phyloP scores from a whole-genome alignment of 2,329 filamentous ascomycete species.

The Macrophomina phaseolina region DNA sequence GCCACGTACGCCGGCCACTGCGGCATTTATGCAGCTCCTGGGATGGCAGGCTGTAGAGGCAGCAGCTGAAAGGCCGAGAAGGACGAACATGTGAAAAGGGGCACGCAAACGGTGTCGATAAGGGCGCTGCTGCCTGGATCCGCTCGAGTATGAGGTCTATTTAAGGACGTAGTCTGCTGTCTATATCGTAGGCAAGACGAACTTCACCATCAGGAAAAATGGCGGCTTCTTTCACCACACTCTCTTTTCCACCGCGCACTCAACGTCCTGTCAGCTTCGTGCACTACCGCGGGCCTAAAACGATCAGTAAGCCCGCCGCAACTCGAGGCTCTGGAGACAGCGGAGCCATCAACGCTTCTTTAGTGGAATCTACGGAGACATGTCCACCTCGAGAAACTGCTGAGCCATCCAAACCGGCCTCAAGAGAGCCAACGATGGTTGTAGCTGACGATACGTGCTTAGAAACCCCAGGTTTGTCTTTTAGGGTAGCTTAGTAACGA shows the following conservation, averaged over 20 bases:
- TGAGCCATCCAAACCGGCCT: background rate
- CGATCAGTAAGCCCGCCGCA: background rate
- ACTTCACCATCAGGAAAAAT: slow-evolving; percentile 1
- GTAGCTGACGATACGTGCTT: background rate
- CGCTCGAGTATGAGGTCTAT: background rate
- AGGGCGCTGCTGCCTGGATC: background rate
- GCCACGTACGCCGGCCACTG: background rate
- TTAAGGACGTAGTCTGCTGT: background rate
- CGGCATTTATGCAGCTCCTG: slow-evolving; percentile 2
- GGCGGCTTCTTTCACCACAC: background rate
- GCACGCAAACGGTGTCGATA: background rate
- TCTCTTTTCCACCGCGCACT: background rate
- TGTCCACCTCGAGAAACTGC: background rate
- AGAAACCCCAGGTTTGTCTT: background rate
- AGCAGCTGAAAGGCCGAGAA: background rate
- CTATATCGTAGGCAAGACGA: background rate
- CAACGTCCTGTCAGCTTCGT: background rate
- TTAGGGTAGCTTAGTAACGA: background rate
- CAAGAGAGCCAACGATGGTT: background rate
- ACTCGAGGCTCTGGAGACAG: background rate
- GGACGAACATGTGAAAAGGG: background rate
- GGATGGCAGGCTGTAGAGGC: background rate
- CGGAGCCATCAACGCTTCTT: background rate
- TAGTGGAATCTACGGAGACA: background rate
- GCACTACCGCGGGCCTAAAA: background rate